Evolutionary conservation across 2,329 filamentous ascomycete species (phyloP), one percentile per base, ranked within the genome.

Genomic region (Aureobasidium melanogenum): DNA sequence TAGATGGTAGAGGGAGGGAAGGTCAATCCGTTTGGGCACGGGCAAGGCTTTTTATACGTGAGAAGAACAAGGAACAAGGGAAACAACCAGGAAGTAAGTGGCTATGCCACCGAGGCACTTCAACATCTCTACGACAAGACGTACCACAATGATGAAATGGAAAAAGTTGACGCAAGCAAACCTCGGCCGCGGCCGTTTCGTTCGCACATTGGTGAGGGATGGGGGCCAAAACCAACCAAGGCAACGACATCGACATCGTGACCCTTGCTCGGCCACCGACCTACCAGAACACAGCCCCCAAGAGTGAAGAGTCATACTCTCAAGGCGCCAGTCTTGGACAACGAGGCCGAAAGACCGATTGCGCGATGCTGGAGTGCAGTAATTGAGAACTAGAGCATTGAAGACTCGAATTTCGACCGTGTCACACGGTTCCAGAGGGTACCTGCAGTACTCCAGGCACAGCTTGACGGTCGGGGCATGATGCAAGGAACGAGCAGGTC

Each of bases 201-300:
- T 32, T 34, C 39, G 38, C 52, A 44, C 52, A 43, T 8, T 38
- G 30, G 41, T 58, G 39, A 43, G 19, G 41, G 17, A 58, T 24
- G 41, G 41, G 30, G 41, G n/a, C 51, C 44, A 10, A 28, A 19
- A 26, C 17, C 6, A 36, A 47, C 54, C 28, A n/a, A 58, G 43
- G 55, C 55, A 59, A 50, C 32, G 32, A 41, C 44, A 39, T 50
- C 32, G 32, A 41, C 44, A 39, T 50, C 43, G 56, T 59, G 56
- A 59, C 56, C 54, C 32, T 19, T 28, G 39, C 34, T 48, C 44
- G 56, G 56, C 43, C 56, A 59, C 44, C 24, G 44, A 50, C 56
- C 56, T 59, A 59, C 56, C 56, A 50, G n/a, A 28, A 50, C 56
- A 57, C 54, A 57, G 54, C 54, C 54, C 54, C 56, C 43, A 36